Conservation (phyloP, 192 early-diverging fungal genomes). For the Podila horticola region DNA sequence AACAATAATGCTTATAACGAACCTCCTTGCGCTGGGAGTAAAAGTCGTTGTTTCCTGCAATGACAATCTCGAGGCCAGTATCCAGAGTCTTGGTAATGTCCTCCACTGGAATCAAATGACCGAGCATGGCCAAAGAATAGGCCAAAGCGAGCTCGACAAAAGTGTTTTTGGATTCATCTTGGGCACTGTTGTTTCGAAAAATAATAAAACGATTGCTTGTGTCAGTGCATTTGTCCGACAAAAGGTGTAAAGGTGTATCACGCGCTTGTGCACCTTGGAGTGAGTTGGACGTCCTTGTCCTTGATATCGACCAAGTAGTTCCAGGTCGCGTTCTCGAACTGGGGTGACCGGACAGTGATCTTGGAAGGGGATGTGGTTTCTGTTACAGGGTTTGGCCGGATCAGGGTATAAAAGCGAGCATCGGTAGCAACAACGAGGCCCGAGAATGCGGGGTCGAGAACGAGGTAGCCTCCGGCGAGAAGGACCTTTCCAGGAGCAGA, state of each 20-base stretch:
- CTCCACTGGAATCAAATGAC: slow-evolving; percentile 31
- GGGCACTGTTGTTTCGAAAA: slow-evolving; percentile 8
- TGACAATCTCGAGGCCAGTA: slow-evolving; percentile 73
- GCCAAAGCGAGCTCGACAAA: slow-evolving; percentile 73
- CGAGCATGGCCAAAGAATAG: slow-evolving; percentile 57
- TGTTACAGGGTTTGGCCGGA: slow-evolving; percentile 30
- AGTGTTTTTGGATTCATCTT: slow-evolving; percentile 59
- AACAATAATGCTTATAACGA: background rate
- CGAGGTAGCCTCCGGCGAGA: slow-evolving; percentile 92
- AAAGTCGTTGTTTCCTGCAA: slow-evolving; percentile 97
- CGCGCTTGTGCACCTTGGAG: slow-evolving; percentile 26
- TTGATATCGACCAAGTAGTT: slow-evolving; percentile 59
- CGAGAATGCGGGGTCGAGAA: slow-evolving; percentile 80
- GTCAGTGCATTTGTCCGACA: background rate
- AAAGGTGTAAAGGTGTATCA: too few species aligned
- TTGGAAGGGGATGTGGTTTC: slow-evolving; percentile 9
- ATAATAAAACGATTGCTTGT: background rate
- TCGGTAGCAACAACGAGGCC: slow-evolving; percentile 89
- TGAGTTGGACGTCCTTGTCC: slow-evolving; percentile 51
- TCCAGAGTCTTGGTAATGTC: slow-evolving; percentile 33
- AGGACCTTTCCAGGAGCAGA: slow-evolving; percentile 98
- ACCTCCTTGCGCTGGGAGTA: slow-evolving; percentile 96
- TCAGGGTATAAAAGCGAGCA: slow-evolving; percentile 85
- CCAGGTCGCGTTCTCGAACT: slow-evolving; percentile 90
- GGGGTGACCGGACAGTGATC: slow-evolving; percentile 80